Percentiles rank a stretch among this genome's conserved stretches.
Conservation (phyloP, 2,329 filamentous ascomycete species). For the Aspergillus vadensis region DNA sequence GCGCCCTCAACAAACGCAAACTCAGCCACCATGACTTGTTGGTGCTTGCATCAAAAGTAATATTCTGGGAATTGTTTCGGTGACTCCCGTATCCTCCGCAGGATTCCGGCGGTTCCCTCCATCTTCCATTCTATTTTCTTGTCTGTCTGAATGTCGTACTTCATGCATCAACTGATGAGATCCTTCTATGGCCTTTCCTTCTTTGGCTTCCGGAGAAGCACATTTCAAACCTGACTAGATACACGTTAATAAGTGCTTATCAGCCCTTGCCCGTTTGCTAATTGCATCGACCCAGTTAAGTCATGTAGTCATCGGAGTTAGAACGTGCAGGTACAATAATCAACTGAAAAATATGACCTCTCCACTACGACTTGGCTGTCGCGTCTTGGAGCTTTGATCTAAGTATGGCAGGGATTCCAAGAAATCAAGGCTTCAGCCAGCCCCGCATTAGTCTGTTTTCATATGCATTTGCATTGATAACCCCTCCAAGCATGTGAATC, state of each 20-base stretch:
- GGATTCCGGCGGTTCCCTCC: not conserved
- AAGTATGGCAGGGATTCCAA: not conserved
- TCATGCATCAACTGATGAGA: not conserved
- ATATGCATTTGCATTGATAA: not conserved
- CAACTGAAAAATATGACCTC: not conserved
- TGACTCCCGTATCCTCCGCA: not conserved
- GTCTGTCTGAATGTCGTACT: not conserved
- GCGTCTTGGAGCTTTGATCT: not conserved
- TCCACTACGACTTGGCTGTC: not conserved
- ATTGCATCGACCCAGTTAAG: not conserved
- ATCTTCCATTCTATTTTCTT: not conserved
- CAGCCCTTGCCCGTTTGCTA: not conserved
- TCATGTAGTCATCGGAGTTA: not conserved
- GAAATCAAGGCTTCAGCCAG: not conserved
- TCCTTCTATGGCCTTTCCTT: slow-evolving; percentile 6
- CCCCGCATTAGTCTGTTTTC: not conserved
- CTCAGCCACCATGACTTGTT: not conserved
- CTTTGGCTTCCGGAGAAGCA: slow-evolving; percentile 1
- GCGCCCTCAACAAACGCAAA: not conserved
- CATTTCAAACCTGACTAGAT: not conserved
- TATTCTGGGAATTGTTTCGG: not conserved
- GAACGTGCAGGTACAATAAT: not conserved
- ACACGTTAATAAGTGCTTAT: not conserved
- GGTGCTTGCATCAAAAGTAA: not conserved
- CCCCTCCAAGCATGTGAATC: slow-evolving; percentile 1